phyloP scores from a whole-genome alignment of 352 stramenopile species.

The Blastocystis sp. region DNA sequence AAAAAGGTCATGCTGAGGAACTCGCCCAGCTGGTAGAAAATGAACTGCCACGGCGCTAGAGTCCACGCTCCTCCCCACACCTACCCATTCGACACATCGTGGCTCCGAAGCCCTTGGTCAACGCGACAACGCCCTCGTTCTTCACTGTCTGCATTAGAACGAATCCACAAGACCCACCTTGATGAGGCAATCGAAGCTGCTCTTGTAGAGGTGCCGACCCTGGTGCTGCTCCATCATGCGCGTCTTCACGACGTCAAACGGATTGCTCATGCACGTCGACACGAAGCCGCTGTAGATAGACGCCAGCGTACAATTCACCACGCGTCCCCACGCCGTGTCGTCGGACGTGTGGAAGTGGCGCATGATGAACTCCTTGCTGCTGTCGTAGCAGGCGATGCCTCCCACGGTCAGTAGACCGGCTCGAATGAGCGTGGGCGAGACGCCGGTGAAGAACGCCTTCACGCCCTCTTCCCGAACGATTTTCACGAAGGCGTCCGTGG shows the following conservation, averaged over 20 bases:
- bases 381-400: slow-evolving; percentile 43
- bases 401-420: slow-evolving; percentile 8
- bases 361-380: slow-evolving; percentile 14
- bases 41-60: slow-evolving; percentile 37
- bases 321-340: not conserved
- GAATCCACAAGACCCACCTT: not conserved
- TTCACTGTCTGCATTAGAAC: not conserved
- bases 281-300: slow-evolving; percentile 37
- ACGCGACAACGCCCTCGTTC: not conserved
- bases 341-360: slow-evolving; percentile 20
- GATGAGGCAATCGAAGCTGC: slow-evolving; percentile 15
- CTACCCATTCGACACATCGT: slow-evolving; percentile 36
- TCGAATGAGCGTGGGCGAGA: slow-evolving; percentile 11
- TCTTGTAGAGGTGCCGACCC: slow-evolving; percentile 25
- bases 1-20: slow-evolving; percentile 23
- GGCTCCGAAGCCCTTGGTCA: slow-evolving; percentile 26
- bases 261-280: slow-evolving; percentile 28
- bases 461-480: slow-evolving; percentile 29
- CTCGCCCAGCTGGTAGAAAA: slow-evolving; percentile 48
- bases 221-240: slow-evolving; percentile 36
- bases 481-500: slow-evolving; percentile 37
- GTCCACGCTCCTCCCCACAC: not conserved
- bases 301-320: slow-evolving; percentile 3
- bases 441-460: slow-evolving; percentile 14
- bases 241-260: slow-evolving; percentile 41